Evolutionary conservation across 768 basidiomycete genomes (phyloP).

Genomic region (Trametes elegans): DNA sequence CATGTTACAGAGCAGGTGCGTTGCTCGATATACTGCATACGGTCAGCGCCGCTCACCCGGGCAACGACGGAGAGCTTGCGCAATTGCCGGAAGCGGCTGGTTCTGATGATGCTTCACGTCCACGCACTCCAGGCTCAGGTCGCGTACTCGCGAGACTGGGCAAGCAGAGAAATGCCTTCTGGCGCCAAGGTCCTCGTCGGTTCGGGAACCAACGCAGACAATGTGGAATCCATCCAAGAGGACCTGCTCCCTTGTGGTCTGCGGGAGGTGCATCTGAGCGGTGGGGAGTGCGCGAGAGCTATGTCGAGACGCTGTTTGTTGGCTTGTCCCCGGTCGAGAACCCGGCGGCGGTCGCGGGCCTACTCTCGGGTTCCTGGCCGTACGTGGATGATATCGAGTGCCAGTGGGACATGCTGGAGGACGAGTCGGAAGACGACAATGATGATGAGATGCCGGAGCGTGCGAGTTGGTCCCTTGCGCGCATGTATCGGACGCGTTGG

Average conservation of each 20-base stretch:
- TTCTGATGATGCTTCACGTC: no score
- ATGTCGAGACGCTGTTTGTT: neutral
- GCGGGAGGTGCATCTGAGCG: constrained; percentile 73
- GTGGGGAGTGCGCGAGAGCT: constrained; percentile 65
- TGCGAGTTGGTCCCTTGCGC: neutral
- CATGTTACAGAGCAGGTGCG: no score
- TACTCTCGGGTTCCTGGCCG: neutral
- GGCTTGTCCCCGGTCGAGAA: neutral
- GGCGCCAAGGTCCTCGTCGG: constrained; percentile 66
- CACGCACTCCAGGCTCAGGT: no score
- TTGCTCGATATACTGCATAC: no score
- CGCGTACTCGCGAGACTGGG: no score
- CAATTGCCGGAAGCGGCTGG: no score
- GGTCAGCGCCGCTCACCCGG: no score
- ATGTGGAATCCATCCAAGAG: constrained; percentile 47
- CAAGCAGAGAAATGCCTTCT: no score
- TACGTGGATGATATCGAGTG: neutral
- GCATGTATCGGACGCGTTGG: neutral
- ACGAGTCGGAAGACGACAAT: neutral
- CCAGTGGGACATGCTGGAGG: neutral
- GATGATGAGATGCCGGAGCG: neutral
- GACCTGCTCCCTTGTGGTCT: constrained; percentile 56
- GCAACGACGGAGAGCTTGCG: no score
- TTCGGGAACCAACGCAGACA: constrained; percentile 65
- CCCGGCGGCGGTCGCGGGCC: neutral